A percentile compares a stretch with the other conserved stretches of the same genome.
These are phyloP conservation scores for Cupressus sempervirens DNA, from an alignment of 75 land plant genomes.

Conservation along the genomic window DNA sequence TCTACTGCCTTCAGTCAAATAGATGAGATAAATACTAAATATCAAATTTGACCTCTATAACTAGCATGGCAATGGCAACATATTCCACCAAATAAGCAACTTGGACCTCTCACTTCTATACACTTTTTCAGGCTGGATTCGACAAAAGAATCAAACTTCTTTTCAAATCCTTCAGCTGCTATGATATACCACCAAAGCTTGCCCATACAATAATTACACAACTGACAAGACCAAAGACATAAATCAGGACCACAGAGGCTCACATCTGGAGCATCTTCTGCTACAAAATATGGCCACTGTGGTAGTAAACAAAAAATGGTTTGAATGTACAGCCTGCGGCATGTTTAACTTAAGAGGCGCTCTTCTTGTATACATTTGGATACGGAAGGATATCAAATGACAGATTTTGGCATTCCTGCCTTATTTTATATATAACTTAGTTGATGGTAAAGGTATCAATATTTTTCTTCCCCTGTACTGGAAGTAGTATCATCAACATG, in stretches of 20 bases:
- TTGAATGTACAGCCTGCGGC: constrained; percentile 13
- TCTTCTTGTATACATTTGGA: constrained; percentile 8
- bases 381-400: background rate
- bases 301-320: constrained; percentile 7
- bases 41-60: background rate
- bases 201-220: background rate
- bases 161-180: constrained; percentile 11
- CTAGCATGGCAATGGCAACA: constrained; percentile 3
- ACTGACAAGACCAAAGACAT: background rate
- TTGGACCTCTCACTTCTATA: constrained; percentile 11
- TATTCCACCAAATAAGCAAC: background rate
- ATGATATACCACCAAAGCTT: background rate
- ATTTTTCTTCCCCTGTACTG: constrained; percentile 2
- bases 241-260: constrained; percentile 4
- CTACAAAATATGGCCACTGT: constrained; percentile 4
- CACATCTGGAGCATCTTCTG: background rate
- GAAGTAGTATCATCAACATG: background rate
- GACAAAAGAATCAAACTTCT: constrained; percentile 11
- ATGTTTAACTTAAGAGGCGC: background rate
- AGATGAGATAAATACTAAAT: constrained; percentile 5
- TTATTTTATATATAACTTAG: constrained; percentile 8
- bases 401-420: constrained; percentile 8
- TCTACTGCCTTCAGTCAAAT: background rate
- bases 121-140: constrained; percentile 13
- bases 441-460: constrained; percentile 1